Base-by-base conservation (phyloP, 73 alveolate species). In the Paramecium caudatum region DNA sequence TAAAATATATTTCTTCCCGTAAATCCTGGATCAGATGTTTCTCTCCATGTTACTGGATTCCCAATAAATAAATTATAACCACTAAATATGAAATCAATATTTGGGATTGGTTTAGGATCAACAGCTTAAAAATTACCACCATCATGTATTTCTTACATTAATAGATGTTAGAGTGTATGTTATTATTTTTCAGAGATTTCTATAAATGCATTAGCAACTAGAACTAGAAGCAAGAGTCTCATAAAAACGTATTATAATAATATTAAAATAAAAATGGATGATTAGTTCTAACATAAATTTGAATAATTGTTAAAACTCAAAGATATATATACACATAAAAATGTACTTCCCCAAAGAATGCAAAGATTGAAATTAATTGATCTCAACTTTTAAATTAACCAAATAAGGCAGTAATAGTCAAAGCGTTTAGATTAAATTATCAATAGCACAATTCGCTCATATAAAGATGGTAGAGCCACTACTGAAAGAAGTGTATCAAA, bases 21-120 rank as follows among this genome's bases (percentile, higher is more conserved):
- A 37, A 74, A 74, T 3, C 88, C 68, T 21, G 88, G 88, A 74
- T 74, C 88, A 2, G 88, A 39, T 2, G 88, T 41, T 74, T 74
- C 37, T n/a, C 49, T 37, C 87, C 87, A 70, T 4, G 87, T 70
- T 34, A 37, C 27, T 37, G 87, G 87, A 16, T 70, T 70, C 27
- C 65, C 87, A 5, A 17, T 32, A 15, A 37, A 70, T 34, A 70
- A 41, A 70, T 70, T 41, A 70, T 70, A 70, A 10, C 87, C 87
- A 70, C 87, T 70, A 16, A 70, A 37, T 4, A 70, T 37, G 62
- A 23, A 70, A 70, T 70, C 87, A 34, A 70, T 70, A 70, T 70
- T 70, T 1, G 87, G 15, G 12, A 70, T 37, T 8, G 87, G 46
- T 15, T 70, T 70, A 70, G 87, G 63, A 70, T 70, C 87, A 10